Evolutionary conservation across 495 filamentous ascomycete species (phyloP).

Genomic region (Halenospora varia): DNA sequence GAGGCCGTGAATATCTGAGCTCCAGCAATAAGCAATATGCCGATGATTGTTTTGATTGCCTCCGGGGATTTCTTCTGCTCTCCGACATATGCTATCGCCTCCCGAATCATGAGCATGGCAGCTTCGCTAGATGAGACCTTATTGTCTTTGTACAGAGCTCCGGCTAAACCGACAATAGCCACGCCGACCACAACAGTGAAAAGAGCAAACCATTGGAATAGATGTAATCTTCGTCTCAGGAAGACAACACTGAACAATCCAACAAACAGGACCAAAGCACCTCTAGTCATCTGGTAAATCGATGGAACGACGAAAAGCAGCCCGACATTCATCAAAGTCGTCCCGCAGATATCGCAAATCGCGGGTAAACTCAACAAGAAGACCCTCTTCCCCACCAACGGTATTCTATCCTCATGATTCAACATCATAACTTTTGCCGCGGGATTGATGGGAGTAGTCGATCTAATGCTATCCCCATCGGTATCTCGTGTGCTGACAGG

Average conservation of each 20-base stretch:
- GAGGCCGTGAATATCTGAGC: slow-evolving; percentile 96
- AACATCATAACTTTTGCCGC: slow-evolving; percentile 48
- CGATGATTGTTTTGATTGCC: slow-evolving; percentile 69
- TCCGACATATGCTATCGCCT: slow-evolving; percentile 12
- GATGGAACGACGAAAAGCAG: slow-evolving; percentile 89
- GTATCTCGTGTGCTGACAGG: slow-evolving; percentile 43
- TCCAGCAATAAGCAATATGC: slow-evolving; percentile 82
- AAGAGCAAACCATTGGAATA: slow-evolving; percentile 88
- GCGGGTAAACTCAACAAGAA: slow-evolving; percentile 79
- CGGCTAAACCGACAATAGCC: slow-evolving; percentile 83
- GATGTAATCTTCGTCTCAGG: slow-evolving; percentile 66
- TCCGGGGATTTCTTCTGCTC: slow-evolving; percentile 44
- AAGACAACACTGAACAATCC: slow-evolving; percentile 94
- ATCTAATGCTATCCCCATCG: slow-evolving; percentile 32
- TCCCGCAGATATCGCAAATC: slow-evolving; percentile 89
- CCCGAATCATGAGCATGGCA: slow-evolving; percentile 9
- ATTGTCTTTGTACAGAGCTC: slow-evolving; percentile 67
- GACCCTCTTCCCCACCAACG: slow-evolving; percentile 69
- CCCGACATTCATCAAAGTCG: slow-evolving; percentile 95
- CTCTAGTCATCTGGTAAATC: slow-evolving; percentile 98
- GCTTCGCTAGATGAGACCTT: slow-evolving; percentile 35
- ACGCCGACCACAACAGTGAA: slow-evolving; percentile 85
- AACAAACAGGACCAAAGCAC: slow-evolving; percentile 90
- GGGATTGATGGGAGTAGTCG: slow-evolving; percentile 38
- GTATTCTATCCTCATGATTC: slow-evolving; percentile 41